Evolutionary conservation across 1,284 basidiomycete genomes (phyloP).

Genomic region (Ganoderma sinense): DNA sequence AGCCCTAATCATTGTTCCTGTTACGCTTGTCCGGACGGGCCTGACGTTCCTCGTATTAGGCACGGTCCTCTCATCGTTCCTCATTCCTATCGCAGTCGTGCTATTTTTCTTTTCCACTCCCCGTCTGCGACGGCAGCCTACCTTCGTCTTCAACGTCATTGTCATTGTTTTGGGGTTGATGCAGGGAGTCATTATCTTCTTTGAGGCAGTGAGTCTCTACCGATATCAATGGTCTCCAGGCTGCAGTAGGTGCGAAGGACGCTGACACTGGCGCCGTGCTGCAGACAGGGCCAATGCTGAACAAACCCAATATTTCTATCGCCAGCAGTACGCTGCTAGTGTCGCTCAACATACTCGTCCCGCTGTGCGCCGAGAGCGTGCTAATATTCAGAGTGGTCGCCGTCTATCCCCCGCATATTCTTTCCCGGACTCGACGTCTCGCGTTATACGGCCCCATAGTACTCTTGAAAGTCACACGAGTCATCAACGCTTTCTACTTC

Average conservation of each 20-base stretch:
- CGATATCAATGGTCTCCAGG: no score
- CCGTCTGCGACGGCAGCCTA: constrained; percentile 29
- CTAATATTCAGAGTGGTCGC: constrained; percentile 36
- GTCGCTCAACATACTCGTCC: constrained; percentile 18
- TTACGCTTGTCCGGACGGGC: not conserved
- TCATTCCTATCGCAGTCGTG: constrained; percentile 31
- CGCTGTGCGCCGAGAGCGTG: constrained; percentile 33
- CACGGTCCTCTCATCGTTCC: constrained; percentile 23
- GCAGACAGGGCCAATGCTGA: not conserved
- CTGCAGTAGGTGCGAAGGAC: no score
- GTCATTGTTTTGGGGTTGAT: constrained; percentile 29
- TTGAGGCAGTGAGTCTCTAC: not conserved
- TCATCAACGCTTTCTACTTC: constrained; percentile 28
- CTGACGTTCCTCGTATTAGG: constrained; percentile 26
- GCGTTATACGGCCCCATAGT: constrained; percentile 24
- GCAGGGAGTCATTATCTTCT: constrained; percentile 15
- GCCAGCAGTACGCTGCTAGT: not conserved
- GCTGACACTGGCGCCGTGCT: no score
- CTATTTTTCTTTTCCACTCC: constrained; percentile 36
- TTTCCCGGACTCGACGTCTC: constrained; percentile 8
- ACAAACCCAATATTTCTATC: not conserved
- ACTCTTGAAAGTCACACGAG: constrained; percentile 22
- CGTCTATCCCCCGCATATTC: constrained; percentile 33
- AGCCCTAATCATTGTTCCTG: not conserved
- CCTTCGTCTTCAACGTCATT: constrained; percentile 38